Percentiles rank a stretch among this genome's conserved stretches.
Conservation (phyloP, 192 early-diverging fungal genomes). For the Backusella sp. region DNA sequence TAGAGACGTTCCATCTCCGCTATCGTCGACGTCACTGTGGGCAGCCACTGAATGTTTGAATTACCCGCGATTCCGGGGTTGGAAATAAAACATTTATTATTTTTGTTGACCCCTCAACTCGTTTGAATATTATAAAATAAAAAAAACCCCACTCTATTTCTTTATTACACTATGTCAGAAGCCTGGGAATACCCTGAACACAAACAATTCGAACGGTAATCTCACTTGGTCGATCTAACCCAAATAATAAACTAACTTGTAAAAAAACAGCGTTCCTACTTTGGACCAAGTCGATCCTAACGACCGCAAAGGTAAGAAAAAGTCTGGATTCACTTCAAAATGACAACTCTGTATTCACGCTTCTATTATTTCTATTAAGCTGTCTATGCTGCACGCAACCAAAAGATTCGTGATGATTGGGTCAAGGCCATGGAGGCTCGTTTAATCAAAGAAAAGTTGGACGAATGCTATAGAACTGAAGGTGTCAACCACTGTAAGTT, state of each 20-base stretch:
- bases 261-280: conserved; percentile 29
- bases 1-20: background rate
- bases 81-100: conserved; percentile 11
- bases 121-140: background rate
- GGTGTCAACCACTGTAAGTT: conserved; percentile 82
- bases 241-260: background rate
- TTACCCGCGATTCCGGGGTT: background rate
- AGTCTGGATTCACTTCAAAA: background rate
- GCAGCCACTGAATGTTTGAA: too few relatives aligned
- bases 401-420: conserved; percentile 84
- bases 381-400: conserved; percentile 70
- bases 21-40: background rate
- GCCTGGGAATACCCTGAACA: conserved; percentile 44
- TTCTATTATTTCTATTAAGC: conserved; percentile 27
- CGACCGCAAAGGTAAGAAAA: conserved; percentile 42
- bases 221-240: background rate
- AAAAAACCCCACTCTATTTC: conserved; percentile 13
- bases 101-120: conserved; percentile 8
- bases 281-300: conserved; percentile 36
- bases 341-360: background rate
- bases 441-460: conserved; percentile 80
- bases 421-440: conserved; percentile 88
- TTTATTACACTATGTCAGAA: conserved; percentile 18
- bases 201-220: conserved; percentile 37
- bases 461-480: conserved; percentile 90